Evolutionary conservation across 2,329 filamentous ascomycete genomes (phyloP).

Genomic region (Tolypocladium nubicola): DNA sequence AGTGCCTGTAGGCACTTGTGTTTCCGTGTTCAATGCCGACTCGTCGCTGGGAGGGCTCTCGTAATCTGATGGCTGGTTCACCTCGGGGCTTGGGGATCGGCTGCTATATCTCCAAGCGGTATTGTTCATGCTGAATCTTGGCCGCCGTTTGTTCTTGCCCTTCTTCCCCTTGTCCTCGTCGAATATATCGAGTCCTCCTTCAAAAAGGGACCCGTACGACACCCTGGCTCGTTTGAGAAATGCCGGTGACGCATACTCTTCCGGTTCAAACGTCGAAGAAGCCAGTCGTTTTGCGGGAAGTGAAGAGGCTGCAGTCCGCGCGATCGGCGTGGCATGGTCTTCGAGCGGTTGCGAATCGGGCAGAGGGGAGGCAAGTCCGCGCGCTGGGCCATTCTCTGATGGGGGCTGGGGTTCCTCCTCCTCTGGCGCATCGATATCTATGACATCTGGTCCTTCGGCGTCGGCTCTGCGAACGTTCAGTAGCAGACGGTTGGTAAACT

Average conservation of each 20-base stretch:
- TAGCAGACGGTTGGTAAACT: slow-evolving; percentile 38
- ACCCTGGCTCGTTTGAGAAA: slow-evolving; percentile 64
- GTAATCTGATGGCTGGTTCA: slow-evolving; percentile 21
- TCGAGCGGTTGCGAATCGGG: not conserved
- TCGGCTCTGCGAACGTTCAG: slow-evolving; percentile 33
- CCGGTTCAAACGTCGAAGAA: slow-evolving; percentile 24
- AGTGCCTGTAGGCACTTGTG: not conserved
- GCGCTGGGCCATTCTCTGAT: not conserved
- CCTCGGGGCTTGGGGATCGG: slow-evolving; percentile 60
- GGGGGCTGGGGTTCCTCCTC: slow-evolving; percentile 7
- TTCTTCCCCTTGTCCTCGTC: slow-evolving; percentile 43
- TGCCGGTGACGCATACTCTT: slow-evolving; percentile 65
- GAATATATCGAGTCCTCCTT: slow-evolving; percentile 56
- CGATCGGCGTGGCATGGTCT: slow-evolving; percentile 1
- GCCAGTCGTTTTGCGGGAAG: slow-evolving; percentile 22
- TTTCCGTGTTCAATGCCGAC: not conserved
- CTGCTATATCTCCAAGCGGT: slow-evolving; percentile 66
- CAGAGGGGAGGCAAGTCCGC: not conserved
- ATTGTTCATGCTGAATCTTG: slow-evolving; percentile 56
- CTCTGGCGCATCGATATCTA: slow-evolving; percentile 38
- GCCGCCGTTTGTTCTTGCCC: slow-evolving; percentile 46
- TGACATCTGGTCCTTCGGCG: slow-evolving; percentile 31
- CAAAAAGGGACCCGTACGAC: slow-evolving; percentile 58
- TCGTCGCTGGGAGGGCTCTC: not conserved
- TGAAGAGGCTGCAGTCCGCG: slow-evolving; percentile 1